phyloP scores from a whole-genome alignment of 345 rosid genomes.

The Syzygium grande region DNA sequence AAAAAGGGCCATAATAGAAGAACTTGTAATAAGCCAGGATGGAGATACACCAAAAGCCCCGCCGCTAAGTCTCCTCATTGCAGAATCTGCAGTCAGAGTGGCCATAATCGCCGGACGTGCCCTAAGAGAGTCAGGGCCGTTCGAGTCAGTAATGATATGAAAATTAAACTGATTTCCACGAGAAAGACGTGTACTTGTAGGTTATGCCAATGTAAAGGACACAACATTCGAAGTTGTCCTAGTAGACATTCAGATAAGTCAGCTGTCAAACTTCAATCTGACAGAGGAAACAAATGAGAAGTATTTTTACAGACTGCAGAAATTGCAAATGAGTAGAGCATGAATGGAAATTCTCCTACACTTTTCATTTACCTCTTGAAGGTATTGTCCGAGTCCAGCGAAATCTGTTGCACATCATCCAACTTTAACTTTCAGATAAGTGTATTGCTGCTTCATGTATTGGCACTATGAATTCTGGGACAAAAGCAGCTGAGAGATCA shows the following conservation, averaged over 20 bases:
- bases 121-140: slow-evolving; percentile 16
- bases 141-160: background rate
- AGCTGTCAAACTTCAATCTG: background rate
- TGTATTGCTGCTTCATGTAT: background rate
- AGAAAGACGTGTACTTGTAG: background rate
- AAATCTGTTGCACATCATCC: background rate
- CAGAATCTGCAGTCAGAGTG: slow-evolving; percentile 38
- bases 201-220: background rate
- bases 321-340: background rate
- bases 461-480: background rate
- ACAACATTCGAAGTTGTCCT: background rate
- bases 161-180: background rate
- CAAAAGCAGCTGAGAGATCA: background rate
- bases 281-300: background rate
- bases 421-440: background rate
- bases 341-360: background rate
- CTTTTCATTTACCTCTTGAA: background rate
- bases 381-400: background rate
- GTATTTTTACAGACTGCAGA: background rate
- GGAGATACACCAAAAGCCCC: slow-evolving; percentile 8
- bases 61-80: slow-evolving; percentile 30
- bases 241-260: background rate
- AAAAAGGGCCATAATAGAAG: slow-evolving; percentile 79
- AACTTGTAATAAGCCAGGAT: slow-evolving; percentile 50
- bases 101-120: slow-evolving; percentile 82